These are phyloP conservation scores for Cladophialophora psammophila DNA, from an alignment of 2,329 filamentous ascomycete species.

Conservation along the genomic window DNA sequence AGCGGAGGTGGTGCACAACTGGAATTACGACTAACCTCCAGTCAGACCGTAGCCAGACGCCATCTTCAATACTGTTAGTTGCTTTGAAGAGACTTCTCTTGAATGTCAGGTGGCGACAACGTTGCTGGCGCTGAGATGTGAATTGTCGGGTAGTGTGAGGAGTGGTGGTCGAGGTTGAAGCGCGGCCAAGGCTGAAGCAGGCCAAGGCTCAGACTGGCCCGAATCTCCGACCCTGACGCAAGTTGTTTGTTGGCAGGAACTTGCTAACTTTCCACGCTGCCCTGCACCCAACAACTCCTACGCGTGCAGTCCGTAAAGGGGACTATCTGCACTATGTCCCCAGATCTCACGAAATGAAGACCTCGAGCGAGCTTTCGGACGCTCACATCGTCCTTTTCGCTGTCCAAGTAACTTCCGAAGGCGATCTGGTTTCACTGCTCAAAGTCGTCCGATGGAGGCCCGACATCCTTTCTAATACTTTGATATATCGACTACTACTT, in stretches of 20 bases:
- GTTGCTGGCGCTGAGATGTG: conserved; percentile 14
- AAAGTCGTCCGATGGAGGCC: conserved; percentile 58
- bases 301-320: neutral
- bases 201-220: conserved; percentile 5
- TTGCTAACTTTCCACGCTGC: conserved; percentile 20
- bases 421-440: conserved; percentile 61
- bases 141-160: neutral
- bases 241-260: neutral
- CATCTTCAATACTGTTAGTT: conserved; percentile 48
- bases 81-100: conserved; percentile 17
- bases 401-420: conserved; percentile 62
- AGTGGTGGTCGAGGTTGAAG: conserved; percentile 10
- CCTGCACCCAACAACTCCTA: neutral
- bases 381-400: conserved; percentile 66
- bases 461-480: conserved; percentile 58
- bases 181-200: neutral
- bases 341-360: conserved; percentile 45
- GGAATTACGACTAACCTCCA: conserved; percentile 53
- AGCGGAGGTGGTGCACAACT: neutral
- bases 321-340: conserved; percentile 1
- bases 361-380: conserved; percentile 54
- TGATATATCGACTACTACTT: conserved; percentile 66
- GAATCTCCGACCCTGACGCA: conserved; percentile 14
- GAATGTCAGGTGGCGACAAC: conserved; percentile 35
- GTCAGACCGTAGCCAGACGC: conserved; percentile 63